Percentiles rank a stretch among this genome's conserved stretches.
phyloP scores from a whole-genome alignment of 169 alveolate genomes.

The Eimeria maxima region DNA sequence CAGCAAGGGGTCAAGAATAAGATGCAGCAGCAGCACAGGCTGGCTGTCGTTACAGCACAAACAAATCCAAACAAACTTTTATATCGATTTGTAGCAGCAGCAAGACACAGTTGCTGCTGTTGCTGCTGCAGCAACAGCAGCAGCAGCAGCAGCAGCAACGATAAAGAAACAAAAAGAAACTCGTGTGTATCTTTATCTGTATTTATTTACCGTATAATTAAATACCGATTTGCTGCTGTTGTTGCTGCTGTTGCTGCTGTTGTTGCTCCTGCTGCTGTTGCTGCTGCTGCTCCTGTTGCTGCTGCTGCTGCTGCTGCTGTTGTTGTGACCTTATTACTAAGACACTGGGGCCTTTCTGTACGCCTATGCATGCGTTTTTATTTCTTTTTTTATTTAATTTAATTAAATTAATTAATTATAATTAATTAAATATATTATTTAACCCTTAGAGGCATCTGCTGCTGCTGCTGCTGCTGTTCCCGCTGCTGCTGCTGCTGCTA shows the following conservation, averaged over 20 bases:
- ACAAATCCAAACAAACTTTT: not conserved
- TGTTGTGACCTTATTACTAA: too few species aligned
- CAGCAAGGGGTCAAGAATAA: too few species aligned
- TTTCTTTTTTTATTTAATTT: not conserved
- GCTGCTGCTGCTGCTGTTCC: not conserved
- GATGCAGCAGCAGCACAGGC: too few species aligned
- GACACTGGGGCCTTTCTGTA: too few species aligned
- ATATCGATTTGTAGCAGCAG: not conserved
- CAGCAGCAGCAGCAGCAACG: too few species aligned
- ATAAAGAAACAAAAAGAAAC: too few species aligned
- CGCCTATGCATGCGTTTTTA: not conserved
- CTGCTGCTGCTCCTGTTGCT: too few species aligned
- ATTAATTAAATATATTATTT: not conserved
- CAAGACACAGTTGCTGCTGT: too few species aligned
- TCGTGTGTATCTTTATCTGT: too few species aligned
- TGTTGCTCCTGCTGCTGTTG: not conserved
- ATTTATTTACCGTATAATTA: too few species aligned
- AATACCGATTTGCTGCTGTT: not conserved
- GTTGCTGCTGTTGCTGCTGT: conserved; percentile 24
- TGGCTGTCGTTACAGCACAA: not conserved
- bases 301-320: not conserved
- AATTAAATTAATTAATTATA: not conserved
- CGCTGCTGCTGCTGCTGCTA: not conserved
- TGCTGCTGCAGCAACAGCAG: too few species aligned
- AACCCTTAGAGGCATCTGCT: too few species aligned